Evolutionary conservation across 768 basidiomycete species (phyloP), one percentile per base, ranked within the genome.

Genomic region (Boletus huronensis): DNA sequence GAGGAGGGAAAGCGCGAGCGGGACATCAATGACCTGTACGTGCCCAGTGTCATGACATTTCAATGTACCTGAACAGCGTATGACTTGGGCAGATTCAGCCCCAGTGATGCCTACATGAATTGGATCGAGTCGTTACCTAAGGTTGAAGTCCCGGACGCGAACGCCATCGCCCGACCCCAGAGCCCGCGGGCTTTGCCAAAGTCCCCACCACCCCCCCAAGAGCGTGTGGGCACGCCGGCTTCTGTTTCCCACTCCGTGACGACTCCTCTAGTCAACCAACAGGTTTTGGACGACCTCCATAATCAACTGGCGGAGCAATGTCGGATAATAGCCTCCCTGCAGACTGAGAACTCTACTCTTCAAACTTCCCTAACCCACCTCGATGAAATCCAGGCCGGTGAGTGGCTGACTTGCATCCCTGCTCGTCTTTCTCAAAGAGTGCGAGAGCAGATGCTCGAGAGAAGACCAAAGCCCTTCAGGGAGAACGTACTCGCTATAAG

Each of bases 21-120:
- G 57, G 82, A 84, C 62, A 67, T 84, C 49, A 77, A 75, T 60
- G 84, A 86, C 71, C 70, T 90, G 88, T 88, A 79, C 64, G 88
- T 81, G 58, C 8, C 7, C 32, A 11, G 0, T 26, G 31, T 26
- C 9, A 19, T 45, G 38, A 6, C 31, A 16, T 42, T 53, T 26
- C 5, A 16, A 23, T 7, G 17, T 48, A 38, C 28, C 49, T 55
- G 21, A 52, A 58, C 32, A 49, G 48, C 36, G 58, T 58, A 43
- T 44, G 34, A n/a, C 35, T 54, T 57, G 70, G 5, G 19, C 45
- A 79, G 78, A 58, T 85, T 83, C 64, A 57, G 70, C 9, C 75
- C 78, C 55, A 76, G 74, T 53, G 77, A 75, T 40, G 31, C 61
- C 19, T 75, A 78, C 50, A 35, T 64, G 25, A 79, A 82, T 55